Evolutionary conservation across 2,329 filamentous ascomycete species (phyloP).

Genomic region (Exophiala calicioides): DNA sequence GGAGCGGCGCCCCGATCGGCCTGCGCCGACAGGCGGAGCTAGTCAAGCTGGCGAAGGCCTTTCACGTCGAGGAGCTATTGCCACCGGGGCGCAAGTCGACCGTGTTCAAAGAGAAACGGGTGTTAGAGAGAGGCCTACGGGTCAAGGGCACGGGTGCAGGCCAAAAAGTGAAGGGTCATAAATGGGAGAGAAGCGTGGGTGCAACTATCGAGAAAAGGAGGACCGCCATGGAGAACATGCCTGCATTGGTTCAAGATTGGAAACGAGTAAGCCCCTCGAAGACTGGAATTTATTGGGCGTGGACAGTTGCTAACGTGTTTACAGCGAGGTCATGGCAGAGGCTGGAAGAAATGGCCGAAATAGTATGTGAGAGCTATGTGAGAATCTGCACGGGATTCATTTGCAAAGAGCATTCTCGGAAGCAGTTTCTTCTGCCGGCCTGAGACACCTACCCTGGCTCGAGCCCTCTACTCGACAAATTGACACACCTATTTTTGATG

Average conservation of each 20-base stretch:
- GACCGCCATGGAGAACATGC: slow-evolving; percentile 94
- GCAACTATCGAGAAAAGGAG: slow-evolving; percentile 81
- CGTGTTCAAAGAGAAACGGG: slow-evolving; percentile 64
- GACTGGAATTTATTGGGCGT: not conserved
- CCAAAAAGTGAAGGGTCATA: slow-evolving; percentile 91
- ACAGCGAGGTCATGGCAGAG: slow-evolving; percentile 69
- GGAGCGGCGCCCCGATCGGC: slow-evolving; percentile 81
- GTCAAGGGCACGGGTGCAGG: slow-evolving; percentile 93
- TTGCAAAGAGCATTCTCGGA: too few species aligned
- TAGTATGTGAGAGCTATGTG: too few species aligned
- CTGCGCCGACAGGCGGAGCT: slow-evolving; percentile 86
- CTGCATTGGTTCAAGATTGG: slow-evolving; percentile 86
- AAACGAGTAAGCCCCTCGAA: slow-evolving; percentile 68
- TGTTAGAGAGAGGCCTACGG: slow-evolving; percentile 75
- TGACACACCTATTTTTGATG: too few species aligned
- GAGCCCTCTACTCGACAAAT: too few species aligned
- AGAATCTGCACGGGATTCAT: too few species aligned
- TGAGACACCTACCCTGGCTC: too few species aligned
- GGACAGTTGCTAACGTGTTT: slow-evolving; percentile 40
- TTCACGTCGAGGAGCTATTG: slow-evolving; percentile 78
- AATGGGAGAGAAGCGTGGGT: slow-evolving; percentile 84
- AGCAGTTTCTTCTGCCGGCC: too few species aligned
- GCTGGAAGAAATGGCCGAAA: slow-evolving; percentile 74
- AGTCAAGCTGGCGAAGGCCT: slow-evolving; percentile 76
- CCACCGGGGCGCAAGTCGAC: slow-evolving; percentile 76